These are phyloP conservation scores for Cucurbita pepo DNA, from an alignment of 306 rosid species.

Conservation along the genomic window DNA sequence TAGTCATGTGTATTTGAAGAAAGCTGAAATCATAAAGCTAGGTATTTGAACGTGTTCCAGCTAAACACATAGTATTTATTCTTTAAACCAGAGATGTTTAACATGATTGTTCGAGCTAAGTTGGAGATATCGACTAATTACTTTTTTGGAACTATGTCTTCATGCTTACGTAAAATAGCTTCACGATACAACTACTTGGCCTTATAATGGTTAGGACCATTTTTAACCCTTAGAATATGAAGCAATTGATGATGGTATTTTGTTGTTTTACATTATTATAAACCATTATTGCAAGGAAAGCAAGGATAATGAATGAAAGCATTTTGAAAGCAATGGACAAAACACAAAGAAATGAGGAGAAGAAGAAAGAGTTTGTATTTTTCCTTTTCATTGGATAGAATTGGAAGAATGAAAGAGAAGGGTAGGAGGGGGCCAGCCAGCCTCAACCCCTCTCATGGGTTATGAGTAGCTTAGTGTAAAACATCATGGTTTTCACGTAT, in stretches of 20 bases:
- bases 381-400: conserved; percentile 2
- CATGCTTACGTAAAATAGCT: background rate
- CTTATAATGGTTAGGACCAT: background rate
- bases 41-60: background rate
- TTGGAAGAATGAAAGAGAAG: conserved; percentile 5
- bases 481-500: conserved; percentile 37
- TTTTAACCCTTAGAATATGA: conserved; percentile 10
- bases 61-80: background rate
- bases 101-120: background rate
- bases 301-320: conserved; percentile 20
- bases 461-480: conserved; percentile 72
- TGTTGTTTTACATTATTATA: conserved; percentile 28
- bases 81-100: background rate
- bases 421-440: conserved; percentile 4
- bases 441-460: conserved; percentile 28
- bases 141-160: background rate
- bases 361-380: background rate
- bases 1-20: background rate
- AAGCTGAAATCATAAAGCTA: background rate
- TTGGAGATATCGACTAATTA: background rate
- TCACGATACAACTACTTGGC: background rate
- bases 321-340: background rate
- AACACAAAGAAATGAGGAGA: background rate
- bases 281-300: conserved; percentile 26
- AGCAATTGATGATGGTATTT: conserved; percentile 25